These are phyloP conservation scores for Tetrahymena borealis DNA, from an alignment of 73 alveolate species.

Conservation along the genomic window DNA sequence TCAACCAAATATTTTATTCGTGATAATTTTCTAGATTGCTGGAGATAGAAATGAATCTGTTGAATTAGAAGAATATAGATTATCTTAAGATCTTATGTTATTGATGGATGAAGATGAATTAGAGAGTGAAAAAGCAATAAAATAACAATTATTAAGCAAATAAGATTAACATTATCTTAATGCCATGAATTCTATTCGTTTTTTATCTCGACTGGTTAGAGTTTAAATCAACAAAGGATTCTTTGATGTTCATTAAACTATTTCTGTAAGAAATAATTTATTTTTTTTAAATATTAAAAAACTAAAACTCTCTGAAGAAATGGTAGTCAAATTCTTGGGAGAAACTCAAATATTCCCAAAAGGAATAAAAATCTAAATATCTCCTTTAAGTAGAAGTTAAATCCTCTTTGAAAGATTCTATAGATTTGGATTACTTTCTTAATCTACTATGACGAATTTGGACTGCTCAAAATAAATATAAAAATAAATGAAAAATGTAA, in stretches of 20 bases:
- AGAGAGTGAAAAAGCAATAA: background rate
- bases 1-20: background rate
- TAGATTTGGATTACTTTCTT: background rate
- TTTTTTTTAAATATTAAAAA: background rate
- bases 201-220: background rate
- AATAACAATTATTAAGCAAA: background rate
- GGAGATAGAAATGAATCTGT: background rate
- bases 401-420: background rate
- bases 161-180: background rate
- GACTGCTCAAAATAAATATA: background rate
- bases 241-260: background rate
- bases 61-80: background rate
- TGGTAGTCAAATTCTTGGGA: background rate
- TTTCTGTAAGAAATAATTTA: background rate
- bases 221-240: background rate
- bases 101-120: background rate
- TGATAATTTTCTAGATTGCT: background rate
- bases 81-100: background rate
- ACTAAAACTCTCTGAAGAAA: background rate
- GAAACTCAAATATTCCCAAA: background rate
- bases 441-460: background rate
- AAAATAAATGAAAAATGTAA: background rate
- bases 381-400: background rate
- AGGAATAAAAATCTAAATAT: background rate
- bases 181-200: background rate